phyloP scores from a whole-genome alignment of 805 yeast genomes.

The Wickerhamiella australiensis region DNA sequence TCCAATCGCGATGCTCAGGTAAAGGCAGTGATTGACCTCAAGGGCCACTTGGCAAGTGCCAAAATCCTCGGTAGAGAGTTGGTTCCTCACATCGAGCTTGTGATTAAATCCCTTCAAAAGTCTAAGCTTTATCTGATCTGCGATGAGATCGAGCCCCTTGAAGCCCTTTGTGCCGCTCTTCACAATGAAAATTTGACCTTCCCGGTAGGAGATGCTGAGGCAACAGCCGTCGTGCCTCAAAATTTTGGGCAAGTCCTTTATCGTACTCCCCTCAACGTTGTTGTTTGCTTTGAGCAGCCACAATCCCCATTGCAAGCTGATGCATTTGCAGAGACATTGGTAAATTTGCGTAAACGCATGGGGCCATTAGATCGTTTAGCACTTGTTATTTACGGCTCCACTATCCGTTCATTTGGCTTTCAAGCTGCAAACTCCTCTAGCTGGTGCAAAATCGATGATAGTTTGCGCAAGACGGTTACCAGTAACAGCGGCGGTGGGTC shows the following conservation, averaged over 20 bases:
- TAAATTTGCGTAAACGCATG: not conserved
- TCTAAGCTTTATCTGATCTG: not conserved
- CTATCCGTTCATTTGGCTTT: not conserved
- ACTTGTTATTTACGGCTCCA: not conserved
- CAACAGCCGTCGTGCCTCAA: not conserved
- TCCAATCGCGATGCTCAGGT: not conserved
- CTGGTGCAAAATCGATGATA: not conserved
- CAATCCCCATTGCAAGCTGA: not conserved
- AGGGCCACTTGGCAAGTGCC: not conserved
- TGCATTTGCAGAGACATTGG: not conserved
- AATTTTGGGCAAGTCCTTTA: not conserved
- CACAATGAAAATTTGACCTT: not conserved
- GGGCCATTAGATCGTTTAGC: conserved; percentile 2
- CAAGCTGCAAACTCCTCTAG: not conserved
- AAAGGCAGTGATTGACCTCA: not conserved
- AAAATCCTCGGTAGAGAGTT: not conserved
- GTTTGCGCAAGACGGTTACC: not conserved
- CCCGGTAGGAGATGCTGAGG: not conserved
- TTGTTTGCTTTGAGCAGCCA: conserved; percentile 7
- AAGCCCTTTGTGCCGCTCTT: conserved; percentile 10
- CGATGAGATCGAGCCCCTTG: conserved; percentile 6
- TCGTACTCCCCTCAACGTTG: conserved; percentile 1
- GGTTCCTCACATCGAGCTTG: conserved; percentile 3
- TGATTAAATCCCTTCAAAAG: not conserved
- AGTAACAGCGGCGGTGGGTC: not conserved